Percentiles rank a stretch among this genome's conserved stretches.
phyloP scores from a whole-genome alignment of 192 early-diverging fungal genomes.

The Backusella tuberculispora region DNA sequence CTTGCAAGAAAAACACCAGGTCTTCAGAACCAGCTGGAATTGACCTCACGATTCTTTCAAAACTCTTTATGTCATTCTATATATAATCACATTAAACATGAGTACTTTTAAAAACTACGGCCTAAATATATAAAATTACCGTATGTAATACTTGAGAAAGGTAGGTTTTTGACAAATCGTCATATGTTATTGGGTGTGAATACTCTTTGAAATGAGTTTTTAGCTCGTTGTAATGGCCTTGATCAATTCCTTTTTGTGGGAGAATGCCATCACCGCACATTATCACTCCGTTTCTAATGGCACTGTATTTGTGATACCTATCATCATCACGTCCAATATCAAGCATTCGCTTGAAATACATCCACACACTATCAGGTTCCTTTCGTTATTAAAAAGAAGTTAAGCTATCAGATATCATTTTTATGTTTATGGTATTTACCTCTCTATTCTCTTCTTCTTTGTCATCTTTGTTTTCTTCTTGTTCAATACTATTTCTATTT shows the following conservation, averaged over 20 bases:
- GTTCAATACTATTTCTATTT: too few species aligned
- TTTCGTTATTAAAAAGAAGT: not conserved
- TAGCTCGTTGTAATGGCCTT: not conserved
- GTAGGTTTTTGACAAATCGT: not conserved
- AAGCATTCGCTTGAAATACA: not conserved
- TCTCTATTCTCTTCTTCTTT: not conserved
- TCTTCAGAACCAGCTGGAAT: not conserved
- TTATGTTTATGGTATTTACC: conserved; percentile 9
- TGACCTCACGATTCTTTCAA: not conserved
- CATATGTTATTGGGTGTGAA: not conserved
- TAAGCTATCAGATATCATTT: not conserved
- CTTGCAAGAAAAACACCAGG: not conserved
- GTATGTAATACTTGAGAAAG: not conserved
- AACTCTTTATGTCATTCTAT: not conserved
- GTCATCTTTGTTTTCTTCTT: too few species aligned
- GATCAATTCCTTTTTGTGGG: not conserved
- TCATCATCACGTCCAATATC: not conserved
- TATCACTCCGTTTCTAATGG: not conserved
- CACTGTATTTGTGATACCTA: not conserved
- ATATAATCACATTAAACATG: not conserved
- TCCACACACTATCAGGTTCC: not conserved
- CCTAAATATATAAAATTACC: not conserved
- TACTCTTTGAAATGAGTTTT: not conserved
- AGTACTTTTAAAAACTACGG: not conserved
- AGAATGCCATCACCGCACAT: not conserved